Evolutionary conservation across 2,329 filamentous ascomycete species (phyloP).

Genomic region (Paraphaeosphaeria sporulosa): DNA sequence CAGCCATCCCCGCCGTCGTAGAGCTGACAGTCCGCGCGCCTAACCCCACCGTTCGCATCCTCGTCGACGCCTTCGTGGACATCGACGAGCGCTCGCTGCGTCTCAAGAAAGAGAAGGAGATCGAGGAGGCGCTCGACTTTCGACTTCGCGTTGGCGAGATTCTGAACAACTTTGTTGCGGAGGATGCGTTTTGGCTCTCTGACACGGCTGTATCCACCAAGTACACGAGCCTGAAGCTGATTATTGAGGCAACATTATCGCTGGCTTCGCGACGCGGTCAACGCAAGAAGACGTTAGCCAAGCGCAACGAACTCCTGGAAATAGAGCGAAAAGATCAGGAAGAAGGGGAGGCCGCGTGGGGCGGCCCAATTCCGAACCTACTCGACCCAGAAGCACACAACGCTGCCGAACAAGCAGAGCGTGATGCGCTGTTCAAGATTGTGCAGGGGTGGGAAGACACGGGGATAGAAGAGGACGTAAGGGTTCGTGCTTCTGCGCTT

Average conservation of each 20-base stretch:
- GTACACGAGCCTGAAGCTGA: conserved; percentile 31
- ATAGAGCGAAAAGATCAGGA: conserved; percentile 57
- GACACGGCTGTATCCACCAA: conserved; percentile 1
- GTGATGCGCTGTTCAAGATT: conserved; percentile 64
- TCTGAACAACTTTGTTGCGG: conserved; percentile 33
- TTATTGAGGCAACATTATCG: conserved; percentile 67
- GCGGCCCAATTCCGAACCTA: conserved; percentile 55
- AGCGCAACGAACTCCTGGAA: conserved; percentile 62
- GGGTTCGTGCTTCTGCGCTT: conserved; percentile 73
- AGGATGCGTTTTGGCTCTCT: conserved; percentile 28
- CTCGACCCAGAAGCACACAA: conserved; percentile 39
- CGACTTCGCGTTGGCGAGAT: conserved; percentile 72
- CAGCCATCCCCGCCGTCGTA: conserved; percentile 71
- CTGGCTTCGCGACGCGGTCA: conserved; percentile 70
- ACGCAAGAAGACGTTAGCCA: conserved; percentile 66
- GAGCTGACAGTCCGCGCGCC: conserved; percentile 69
- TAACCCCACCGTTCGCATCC: conserved; percentile 66
- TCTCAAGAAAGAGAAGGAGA: conserved; percentile 33
- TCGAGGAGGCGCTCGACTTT: conserved; percentile 61
- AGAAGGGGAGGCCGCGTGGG: conserved; percentile 64
- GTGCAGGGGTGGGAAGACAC: conserved; percentile 73
- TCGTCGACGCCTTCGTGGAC: conserved; percentile 74
- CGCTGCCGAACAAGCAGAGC: conserved; percentile 46
- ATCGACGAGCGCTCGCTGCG: conserved; percentile 55
- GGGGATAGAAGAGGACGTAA: conserved; percentile 70